Conservation (phyloP, 1,284 basidiomycete species). For the Cystobasidiaceae sp. region DNA sequence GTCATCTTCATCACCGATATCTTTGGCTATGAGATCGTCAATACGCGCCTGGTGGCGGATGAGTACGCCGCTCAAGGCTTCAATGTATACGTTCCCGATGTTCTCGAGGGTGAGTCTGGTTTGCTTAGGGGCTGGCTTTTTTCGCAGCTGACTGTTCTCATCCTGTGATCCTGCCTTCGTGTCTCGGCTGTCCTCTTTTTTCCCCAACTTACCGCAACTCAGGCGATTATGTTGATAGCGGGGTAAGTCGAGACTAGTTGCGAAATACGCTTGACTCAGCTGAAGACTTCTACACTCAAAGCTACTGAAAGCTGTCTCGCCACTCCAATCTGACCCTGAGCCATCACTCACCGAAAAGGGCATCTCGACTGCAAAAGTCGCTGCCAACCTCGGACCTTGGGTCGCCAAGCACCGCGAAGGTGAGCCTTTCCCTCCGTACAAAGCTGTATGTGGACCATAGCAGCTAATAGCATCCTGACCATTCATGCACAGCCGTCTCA, state of each 20-base stretch:
- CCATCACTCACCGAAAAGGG: constrained; percentile 22
- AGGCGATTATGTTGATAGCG: constrained; percentile 27
- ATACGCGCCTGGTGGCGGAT: constrained; percentile 34
- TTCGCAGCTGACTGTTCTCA: too few species aligned
- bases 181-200: too few species aligned
- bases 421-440: too few species aligned
- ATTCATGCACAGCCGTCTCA: constrained; percentile 35
- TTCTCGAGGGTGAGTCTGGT: constrained; percentile 29
- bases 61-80: constrained; percentile 39
- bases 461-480: too few species aligned
- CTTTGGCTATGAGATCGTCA: constrained; percentile 36
- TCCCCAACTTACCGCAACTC: too few species aligned
- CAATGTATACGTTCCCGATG: constrained; percentile 34
- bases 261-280: too few species aligned
- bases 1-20: constrained; percentile 39
- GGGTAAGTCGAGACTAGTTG: too few species aligned
- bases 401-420: constrained; percentile 44
- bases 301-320: constrained; percentile 25
- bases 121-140: too few species aligned
- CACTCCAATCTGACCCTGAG: constrained; percentile 24
- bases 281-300: too few species aligned
- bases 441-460: too few species aligned
- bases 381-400: constrained; percentile 34
- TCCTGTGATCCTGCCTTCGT: too few species aligned
- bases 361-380: constrained; percentile 15